phyloP scores from a whole-genome alignment of 257 asterid genomes.

The Solanum paucissectum region DNA sequence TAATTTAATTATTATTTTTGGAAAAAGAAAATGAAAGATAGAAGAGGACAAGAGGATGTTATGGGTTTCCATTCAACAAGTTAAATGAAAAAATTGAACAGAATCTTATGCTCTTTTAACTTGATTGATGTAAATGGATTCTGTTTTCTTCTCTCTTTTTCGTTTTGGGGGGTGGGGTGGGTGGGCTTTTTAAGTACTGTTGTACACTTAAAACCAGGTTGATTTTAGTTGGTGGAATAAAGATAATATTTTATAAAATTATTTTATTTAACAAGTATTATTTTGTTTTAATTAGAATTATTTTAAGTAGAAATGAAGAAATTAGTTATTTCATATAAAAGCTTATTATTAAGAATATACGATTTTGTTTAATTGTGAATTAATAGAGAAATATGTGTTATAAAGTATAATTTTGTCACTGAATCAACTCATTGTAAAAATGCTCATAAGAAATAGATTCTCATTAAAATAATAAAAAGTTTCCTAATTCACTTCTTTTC shows the following conservation, averaged over 20 bases:
- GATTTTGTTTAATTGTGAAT: fast-evolving
- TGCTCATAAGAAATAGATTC: not conserved
- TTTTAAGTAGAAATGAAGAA: not conserved
- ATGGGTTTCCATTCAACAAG: slow-evolving; percentile 39
- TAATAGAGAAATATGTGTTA: not conserved
- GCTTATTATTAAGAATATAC: not conserved
- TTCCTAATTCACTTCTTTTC: not conserved
- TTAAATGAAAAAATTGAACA: slow-evolving; percentile 11
- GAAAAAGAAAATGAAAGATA: not conserved
- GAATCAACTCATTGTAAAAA: not conserved
- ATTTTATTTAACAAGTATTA: not conserved
- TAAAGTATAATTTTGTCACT: not conserved
- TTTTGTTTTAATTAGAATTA: not conserved
- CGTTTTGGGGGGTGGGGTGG: too few relatives aligned
- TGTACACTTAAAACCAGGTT: not conserved
- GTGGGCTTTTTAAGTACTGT: not conserved
- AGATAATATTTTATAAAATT: too few relatives aligned
- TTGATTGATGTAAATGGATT: not conserved
- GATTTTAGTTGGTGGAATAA: not conserved
- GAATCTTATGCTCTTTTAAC: not conserved
- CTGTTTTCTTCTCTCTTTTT: not conserved
- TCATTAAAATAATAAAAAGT: not conserved
- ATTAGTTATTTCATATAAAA: not conserved
- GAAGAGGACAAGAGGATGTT: not conserved
- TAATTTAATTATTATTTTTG: not conserved